Conservation (phyloP, 805 yeast species). For the Cyberlindnera xylosilytica region DNA sequence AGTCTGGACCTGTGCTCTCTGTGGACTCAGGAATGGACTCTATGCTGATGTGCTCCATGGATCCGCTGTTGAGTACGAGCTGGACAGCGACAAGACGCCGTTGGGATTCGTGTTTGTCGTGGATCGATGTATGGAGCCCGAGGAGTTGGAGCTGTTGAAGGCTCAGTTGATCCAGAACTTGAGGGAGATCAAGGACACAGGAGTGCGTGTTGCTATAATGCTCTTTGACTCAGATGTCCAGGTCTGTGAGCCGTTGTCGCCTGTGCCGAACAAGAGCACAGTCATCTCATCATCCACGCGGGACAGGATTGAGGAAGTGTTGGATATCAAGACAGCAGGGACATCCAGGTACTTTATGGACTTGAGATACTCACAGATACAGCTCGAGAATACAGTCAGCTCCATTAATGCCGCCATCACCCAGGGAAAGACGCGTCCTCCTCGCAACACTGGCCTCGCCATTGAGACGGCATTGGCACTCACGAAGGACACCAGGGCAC, state of each 20-base stretch:
- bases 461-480: constrained; percentile 72
- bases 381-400: not conserved
- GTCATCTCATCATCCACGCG: constrained; percentile 1
- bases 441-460: constrained; percentile 89
- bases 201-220: constrained; percentile 75
- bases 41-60: not conserved
- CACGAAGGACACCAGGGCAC: constrained; percentile 72
- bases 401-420: constrained; percentile 43
- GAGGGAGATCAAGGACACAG: constrained; percentile 66
- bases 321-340: not conserved
- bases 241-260: constrained; percentile 54
- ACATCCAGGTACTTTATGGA: not conserved
- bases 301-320: not conserved
- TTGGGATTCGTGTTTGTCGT: constrained; percentile 79
- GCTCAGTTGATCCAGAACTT: constrained; percentile 68
- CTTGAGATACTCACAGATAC: not conserved
- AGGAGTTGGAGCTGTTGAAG: constrained; percentile 72
- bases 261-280: constrained; percentile 2
- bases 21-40: constrained; percentile 35
- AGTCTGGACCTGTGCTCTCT: constrained; percentile 81
- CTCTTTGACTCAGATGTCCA: constrained; percentile 85
- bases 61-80: constrained; percentile 1
- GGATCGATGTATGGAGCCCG: constrained; percentile 83
- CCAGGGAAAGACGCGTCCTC: constrained; percentile 44
- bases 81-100: constrained; percentile 45